These are phyloP conservation scores for Curvularia sp. DNA, from an alignment of 2,329 filamentous ascomycete genomes.

Conservation along the genomic window DNA sequence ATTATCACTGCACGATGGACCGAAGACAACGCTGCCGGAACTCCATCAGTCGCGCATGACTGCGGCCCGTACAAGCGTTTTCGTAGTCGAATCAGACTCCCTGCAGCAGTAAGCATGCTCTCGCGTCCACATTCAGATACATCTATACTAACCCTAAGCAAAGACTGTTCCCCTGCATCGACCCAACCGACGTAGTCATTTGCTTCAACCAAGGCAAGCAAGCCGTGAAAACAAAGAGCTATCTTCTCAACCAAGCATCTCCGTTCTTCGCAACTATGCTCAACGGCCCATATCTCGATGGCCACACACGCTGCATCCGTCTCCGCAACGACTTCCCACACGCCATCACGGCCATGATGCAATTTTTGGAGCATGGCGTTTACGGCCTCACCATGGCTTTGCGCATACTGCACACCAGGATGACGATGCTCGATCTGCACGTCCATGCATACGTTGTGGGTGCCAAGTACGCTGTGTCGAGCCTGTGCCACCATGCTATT, in stretches of 20 bases:
- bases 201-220: slow-evolving; percentile 28
- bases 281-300: slow-evolving; percentile 15
- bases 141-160: not conserved
- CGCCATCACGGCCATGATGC: slow-evolving; percentile 27
- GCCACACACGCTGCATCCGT: slow-evolving; percentile 22
- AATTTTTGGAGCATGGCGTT: slow-evolving; percentile 27
- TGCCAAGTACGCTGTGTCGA: slow-evolving; percentile 28
- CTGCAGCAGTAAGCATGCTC: slow-evolving; percentile 18
- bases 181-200: slow-evolving; percentile 24
- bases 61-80: slow-evolving; percentile 17
- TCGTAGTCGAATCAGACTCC: slow-evolving; percentile 2
- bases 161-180: slow-evolving; percentile 20
- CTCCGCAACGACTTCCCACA: slow-evolving; percentile 33
- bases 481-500: slow-evolving; percentile 20
- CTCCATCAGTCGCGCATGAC: not conserved
- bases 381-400: slow-evolving; percentile 28
- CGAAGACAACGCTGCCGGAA: not conserved
- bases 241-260: slow-evolving; percentile 24
- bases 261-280: slow-evolving; percentile 25
- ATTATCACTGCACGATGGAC: slow-evolving; percentile 20
- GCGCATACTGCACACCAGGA: slow-evolving; percentile 9
- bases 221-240: slow-evolving; percentile 23
- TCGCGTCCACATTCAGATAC: not conserved
- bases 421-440: slow-evolving; percentile 35
- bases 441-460: slow-evolving; percentile 35